phyloP scores from a whole-genome alignment of 2,329 filamentous ascomycete genomes.

The Colletotrichum euphorbiae region DNA sequence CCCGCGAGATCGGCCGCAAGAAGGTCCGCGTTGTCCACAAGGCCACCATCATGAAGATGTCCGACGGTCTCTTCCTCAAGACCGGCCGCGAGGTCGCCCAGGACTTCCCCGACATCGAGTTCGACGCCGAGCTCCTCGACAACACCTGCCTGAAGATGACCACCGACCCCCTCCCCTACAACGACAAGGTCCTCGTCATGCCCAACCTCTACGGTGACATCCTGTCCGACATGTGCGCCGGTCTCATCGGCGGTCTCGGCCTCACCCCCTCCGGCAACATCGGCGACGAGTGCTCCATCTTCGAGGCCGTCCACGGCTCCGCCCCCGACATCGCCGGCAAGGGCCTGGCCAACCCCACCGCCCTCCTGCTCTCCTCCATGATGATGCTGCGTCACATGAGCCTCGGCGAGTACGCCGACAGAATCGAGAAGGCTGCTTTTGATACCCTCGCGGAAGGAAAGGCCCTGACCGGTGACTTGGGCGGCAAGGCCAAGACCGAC shows the following conservation, averaged over 20 bases:
- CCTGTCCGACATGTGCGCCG: slow-evolving; percentile 99
- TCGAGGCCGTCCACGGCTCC: slow-evolving; percentile 98
- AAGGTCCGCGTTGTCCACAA: slow-evolving; percentile 99
- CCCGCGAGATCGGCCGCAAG: slow-evolving; percentile 89
- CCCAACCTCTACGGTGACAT: slow-evolving; percentile 99
- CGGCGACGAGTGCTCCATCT: slow-evolving; percentile 98
- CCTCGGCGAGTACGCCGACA: slow-evolving; percentile 82
- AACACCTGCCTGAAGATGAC: slow-evolving; percentile 99
- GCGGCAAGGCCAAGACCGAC: slow-evolving; percentile 94
- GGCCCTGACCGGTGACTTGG: slow-evolving; percentile 93
- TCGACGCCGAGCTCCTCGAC: slow-evolving; percentile 97
- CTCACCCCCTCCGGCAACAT: slow-evolving; percentile 99
- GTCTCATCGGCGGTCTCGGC: slow-evolving; percentile 96
- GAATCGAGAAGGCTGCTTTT: slow-evolving; percentile 96
- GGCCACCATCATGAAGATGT: slow-evolving; percentile 99
- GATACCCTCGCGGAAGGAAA: slow-evolving; percentile 96
- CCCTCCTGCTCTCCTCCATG: slow-evolving; percentile 92
- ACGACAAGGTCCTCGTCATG: slow-evolving; percentile 98
- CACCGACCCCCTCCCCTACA: slow-evolving; percentile 95
- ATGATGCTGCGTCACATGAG: slow-evolving; percentile 99
- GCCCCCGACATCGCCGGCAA: slow-evolving; percentile 97
- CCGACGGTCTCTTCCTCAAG: slow-evolving; percentile 96
- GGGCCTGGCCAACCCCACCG: slow-evolving; percentile 96
- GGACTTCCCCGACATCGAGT: slow-evolving; percentile 96
- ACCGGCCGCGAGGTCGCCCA: slow-evolving; percentile 88